These are phyloP conservation scores for Metarhizium humberi DNA, from an alignment of 2,329 filamentous ascomycete genomes.

Conservation along the genomic window DNA sequence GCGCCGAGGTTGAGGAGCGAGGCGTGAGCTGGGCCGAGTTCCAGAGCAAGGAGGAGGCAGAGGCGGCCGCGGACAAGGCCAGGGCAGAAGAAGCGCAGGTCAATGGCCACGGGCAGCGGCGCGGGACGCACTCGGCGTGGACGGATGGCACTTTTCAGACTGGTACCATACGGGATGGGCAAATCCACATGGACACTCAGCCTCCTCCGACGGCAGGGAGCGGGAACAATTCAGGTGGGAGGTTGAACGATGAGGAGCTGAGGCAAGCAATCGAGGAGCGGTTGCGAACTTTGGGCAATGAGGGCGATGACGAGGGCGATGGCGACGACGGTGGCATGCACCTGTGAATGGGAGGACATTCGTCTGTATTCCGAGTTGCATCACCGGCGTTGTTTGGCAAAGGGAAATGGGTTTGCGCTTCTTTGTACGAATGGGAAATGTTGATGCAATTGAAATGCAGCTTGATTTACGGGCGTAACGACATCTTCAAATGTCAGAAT, in stretches of 20 bases:
- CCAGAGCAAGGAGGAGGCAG: slow-evolving; percentile 33
- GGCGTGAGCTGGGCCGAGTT: slow-evolving; percentile 51
- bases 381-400: not conserved
- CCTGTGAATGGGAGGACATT: slow-evolving; percentile 28
- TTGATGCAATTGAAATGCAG: not conserved
- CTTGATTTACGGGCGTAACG: not conserved
- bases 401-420: not conserved
- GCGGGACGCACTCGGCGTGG: slow-evolving; percentile 38
- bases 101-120: not conserved
- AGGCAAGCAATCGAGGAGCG: slow-evolving; percentile 45
- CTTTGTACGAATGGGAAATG: not conserved
- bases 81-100: slow-evolving; percentile 10
- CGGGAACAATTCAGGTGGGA: slow-evolving; percentile 26
- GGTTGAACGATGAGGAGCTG: slow-evolving; percentile 50
- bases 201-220: slow-evolving; percentile 10
- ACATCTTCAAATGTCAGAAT: not conserved
- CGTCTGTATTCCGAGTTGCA: not conserved
- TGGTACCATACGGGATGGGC: slow-evolving; percentile 43
- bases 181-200: slow-evolving; percentile 33
- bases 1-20: slow-evolving; percentile 51
- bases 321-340: slow-evolving; percentile 49
- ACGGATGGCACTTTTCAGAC: slow-evolving; percentile 55
- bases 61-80: slow-evolving; percentile 20
- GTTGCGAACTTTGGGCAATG: slow-evolving; percentile 32
- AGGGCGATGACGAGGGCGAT: slow-evolving; percentile 30